Percentiles rank a stretch among this genome's conserved stretches.
Evolutionary conservation across 257 asterid genomes (phyloP).

Genomic region (Nicotiana benthamiana): DNA sequence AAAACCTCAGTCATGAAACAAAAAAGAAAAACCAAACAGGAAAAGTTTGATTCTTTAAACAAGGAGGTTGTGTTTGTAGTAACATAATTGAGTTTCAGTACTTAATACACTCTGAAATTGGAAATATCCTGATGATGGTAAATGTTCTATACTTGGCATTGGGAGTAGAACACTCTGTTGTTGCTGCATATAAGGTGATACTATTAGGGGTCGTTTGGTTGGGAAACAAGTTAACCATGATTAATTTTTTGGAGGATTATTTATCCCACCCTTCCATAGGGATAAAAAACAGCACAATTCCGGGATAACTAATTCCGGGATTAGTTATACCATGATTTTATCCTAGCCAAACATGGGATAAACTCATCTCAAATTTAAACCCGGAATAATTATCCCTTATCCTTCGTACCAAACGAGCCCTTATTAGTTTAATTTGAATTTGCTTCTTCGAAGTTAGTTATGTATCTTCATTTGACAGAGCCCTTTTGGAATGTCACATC

Average conservation of each 20-base stretch:
- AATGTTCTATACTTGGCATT: not conserved
- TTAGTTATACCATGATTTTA: too few relatives aligned
- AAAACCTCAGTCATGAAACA: not conserved
- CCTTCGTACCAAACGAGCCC: too few relatives aligned
- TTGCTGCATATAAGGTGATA: not conserved
- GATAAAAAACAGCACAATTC: too few relatives aligned
- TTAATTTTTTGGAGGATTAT: too few relatives aligned
- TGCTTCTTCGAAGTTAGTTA: slow-evolving; percentile 6
- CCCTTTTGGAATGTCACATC: slow-evolving; percentile 43
- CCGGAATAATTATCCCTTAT: too few relatives aligned
- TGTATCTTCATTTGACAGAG: slow-evolving; percentile 33
- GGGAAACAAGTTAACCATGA: too few relatives aligned
- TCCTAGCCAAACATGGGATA: too few relatives aligned
- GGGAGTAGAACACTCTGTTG: not conserved
- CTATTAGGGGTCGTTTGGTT: not conserved
- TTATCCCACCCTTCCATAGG: too few relatives aligned
- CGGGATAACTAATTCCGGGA: too few relatives aligned
- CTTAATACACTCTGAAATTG: too few relatives aligned
- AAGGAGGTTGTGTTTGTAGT: not conserved
- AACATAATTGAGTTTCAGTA: not conserved
- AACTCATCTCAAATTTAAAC: too few relatives aligned
- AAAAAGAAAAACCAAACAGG: not conserved
- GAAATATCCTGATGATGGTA: not conserved
- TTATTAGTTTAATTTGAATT: not conserved
- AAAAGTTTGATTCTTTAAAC: not conserved